phyloP scores from a whole-genome alignment of 1,139 yeast species.

The Saccharomyces uvarum region DNA sequence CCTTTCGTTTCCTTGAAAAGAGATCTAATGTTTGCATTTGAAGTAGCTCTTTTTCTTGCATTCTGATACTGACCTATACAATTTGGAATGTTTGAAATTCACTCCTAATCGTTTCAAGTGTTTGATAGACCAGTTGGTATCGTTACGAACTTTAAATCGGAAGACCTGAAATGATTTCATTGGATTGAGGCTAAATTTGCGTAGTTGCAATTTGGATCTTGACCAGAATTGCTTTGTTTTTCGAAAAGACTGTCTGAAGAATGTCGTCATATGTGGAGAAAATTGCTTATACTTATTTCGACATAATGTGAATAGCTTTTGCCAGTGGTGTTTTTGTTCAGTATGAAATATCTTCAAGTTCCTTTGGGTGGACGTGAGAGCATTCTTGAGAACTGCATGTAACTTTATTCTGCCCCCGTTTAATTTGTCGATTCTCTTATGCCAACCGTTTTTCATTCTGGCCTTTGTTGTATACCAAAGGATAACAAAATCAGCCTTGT shows the following conservation, averaged over 20 bases:
- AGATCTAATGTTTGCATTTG: background rate
- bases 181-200: background rate
- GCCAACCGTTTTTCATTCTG: background rate
- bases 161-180: background rate
- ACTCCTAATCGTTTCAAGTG: background rate
- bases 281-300: background rate
- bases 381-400: background rate
- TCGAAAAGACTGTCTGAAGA: background rate
- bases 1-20: background rate
- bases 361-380: background rate
- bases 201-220: background rate
- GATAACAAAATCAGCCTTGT: constrained; percentile 10
- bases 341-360: background rate
- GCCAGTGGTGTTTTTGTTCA: background rate
- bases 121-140: background rate
- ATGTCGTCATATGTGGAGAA: background rate
- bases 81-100: background rate
- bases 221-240: background rate
- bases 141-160: background rate
- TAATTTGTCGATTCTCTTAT: background rate
- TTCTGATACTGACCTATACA: background rate
- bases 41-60: background rate
- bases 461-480: constrained; percentile 8
- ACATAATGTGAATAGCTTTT: background rate
- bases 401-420: background rate